Percentiles rank a stretch among this genome's conserved stretches.
phyloP scores from a whole-genome alignment of 768 basidiomycete species.

The Termitomyces titanicus region DNA sequence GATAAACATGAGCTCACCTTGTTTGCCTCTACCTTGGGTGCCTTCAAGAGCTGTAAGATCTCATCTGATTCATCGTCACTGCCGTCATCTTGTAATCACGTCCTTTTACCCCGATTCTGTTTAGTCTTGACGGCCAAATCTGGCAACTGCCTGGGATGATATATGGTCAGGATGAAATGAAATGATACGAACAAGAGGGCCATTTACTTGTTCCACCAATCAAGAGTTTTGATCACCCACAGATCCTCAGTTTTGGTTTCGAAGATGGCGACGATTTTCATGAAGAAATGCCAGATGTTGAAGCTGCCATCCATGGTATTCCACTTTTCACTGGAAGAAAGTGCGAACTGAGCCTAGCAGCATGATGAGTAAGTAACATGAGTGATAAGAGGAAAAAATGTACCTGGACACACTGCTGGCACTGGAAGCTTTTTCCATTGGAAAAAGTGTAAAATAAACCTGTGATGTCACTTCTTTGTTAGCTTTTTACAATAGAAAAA shows the following conservation, averaged over 20 bases:
- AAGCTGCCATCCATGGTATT: background rate
- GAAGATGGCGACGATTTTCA: background rate
- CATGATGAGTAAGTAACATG: too few species aligned
- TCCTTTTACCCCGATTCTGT: background rate
- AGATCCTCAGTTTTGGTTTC: background rate
- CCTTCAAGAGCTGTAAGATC: background rate
- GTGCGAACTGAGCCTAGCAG: too few species aligned
- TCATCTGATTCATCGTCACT: background rate
- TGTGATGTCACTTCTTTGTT: too few species aligned
- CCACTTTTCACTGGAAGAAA: slow-evolving; percentile 1
- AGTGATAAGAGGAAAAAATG: too few species aligned
- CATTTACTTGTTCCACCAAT: background rate
- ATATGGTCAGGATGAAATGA: background rate
- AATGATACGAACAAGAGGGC: background rate
- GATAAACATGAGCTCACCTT: background rate
- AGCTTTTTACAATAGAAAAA: too few species aligned
- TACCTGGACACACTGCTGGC: too few species aligned
- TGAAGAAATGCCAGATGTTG: background rate
- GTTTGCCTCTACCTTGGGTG: background rate
- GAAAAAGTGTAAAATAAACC: too few species aligned
- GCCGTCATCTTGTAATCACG: background rate
- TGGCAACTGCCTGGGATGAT: background rate
- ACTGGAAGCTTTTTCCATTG: too few species aligned
- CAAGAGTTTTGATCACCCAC: background rate
- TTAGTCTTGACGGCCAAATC: background rate